phyloP scores from a whole-genome alignment of 2,329 filamentous ascomycete species.

The Aspergillus caelatus region DNA sequence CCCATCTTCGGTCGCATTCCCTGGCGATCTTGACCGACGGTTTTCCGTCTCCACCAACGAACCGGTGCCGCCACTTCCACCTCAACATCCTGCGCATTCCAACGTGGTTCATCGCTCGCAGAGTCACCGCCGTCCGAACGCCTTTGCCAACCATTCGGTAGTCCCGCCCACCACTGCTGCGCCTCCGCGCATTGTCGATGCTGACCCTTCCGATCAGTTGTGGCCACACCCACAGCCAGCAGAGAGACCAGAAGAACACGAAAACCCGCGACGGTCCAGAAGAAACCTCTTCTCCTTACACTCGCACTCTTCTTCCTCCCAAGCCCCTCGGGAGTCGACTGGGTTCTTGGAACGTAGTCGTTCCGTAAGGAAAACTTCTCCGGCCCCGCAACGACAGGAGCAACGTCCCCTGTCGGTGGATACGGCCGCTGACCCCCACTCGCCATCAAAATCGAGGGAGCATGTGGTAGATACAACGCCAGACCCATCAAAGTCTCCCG shows the following conservation, averaged over 20 bases:
- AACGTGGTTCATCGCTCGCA: conserved; percentile 26
- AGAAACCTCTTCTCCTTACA: conserved; percentile 26
- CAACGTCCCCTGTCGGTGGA: conserved; percentile 18
- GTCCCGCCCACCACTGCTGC: conserved; percentile 4
- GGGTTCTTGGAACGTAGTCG: conserved; percentile 31
- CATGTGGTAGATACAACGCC: conserved; percentile 21
- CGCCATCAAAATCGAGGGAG: conserved; percentile 19
- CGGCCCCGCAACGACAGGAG: conserved; percentile 22
- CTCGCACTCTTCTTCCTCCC: conserved; percentile 21
- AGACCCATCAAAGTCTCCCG: conserved; percentile 22
- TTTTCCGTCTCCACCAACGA: conserved; percentile 20
- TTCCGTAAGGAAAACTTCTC: conserved; percentile 30
- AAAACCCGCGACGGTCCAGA: conserved; percentile 26
- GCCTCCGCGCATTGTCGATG: conserved; percentile 24
- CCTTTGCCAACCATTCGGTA: conserved; percentile 8
- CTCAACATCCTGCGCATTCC: conserved; percentile 10
- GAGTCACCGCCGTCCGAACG: conserved; percentile 29
- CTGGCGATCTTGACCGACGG: conserved; percentile 11
- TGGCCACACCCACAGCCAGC: conserved; percentile 23
- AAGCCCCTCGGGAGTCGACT: conserved; percentile 20
- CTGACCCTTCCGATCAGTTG: conserved; percentile 29
- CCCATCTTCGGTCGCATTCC: conserved; percentile 4
- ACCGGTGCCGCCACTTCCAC: conserved; percentile 3
- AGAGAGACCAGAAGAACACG: conserved; percentile 18
- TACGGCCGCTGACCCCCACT: conserved; percentile 7